Evolutionary conservation across 352 stramenopile species (phyloP).

Genomic region (Blastocystis sp.): DNA sequence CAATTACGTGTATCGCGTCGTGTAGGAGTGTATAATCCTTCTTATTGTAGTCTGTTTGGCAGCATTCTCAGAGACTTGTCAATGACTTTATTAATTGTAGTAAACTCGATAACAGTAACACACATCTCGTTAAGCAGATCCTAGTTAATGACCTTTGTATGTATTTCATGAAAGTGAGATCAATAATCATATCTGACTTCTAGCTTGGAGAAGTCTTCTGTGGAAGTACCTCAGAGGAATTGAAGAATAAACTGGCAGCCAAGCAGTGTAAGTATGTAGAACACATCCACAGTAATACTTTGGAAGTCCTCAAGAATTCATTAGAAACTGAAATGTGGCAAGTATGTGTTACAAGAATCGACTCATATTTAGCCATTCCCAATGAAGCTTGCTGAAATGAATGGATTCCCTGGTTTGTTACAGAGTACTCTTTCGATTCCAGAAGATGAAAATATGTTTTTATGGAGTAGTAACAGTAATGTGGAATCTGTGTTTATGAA

Average conservation of each 20-base stretch:
- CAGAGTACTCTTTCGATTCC: constrained; percentile 59
- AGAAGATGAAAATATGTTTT: constrained; percentile 56
- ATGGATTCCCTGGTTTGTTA: constrained; percentile 51
- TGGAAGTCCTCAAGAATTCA: constrained; percentile 56
- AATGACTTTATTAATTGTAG: constrained; percentile 57
- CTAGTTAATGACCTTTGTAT: constrained; percentile 48
- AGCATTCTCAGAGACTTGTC: constrained; percentile 15
- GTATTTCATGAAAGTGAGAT: constrained; percentile 41
- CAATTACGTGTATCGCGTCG: constrained; percentile 45
- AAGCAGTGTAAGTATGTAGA: constrained; percentile 56
- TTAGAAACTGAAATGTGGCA: constrained; percentile 65
- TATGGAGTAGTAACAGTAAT: constrained; percentile 35
- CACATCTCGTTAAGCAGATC: constrained; percentile 49
- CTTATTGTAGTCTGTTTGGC: constrained; percentile 11
- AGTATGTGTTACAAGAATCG: background rate
- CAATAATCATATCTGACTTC: background rate
- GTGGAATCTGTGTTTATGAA: constrained; percentile 44
- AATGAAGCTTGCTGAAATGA: constrained; percentile 65
- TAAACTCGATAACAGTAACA: constrained; percentile 47
- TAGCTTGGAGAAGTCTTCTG: constrained; percentile 44
- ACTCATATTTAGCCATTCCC: constrained; percentile 13
- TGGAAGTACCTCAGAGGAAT: constrained; percentile 41
- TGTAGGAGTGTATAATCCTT: background rate
- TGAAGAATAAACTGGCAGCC: constrained; percentile 47
- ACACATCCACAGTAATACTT: constrained; percentile 23